These are phyloP conservation scores for Nicotiana undulata DNA, from an alignment of 257 asterid genomes.

Conservation along the genomic window DNA sequence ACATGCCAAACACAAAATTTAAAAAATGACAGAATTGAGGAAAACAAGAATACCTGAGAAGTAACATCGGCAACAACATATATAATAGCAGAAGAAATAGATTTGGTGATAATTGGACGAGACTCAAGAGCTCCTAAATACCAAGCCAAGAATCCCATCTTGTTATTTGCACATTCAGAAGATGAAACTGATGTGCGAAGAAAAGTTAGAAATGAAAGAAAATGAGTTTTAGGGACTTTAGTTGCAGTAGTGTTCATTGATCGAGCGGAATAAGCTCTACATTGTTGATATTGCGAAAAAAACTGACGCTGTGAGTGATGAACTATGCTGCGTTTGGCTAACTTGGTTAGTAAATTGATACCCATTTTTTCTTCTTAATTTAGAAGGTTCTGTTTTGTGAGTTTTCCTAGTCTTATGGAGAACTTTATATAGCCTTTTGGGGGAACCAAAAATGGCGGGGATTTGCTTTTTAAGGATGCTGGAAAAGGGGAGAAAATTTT, in stretches of 20 bases:
- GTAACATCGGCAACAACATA: constrained; percentile 75
- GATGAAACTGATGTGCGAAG: constrained; percentile 20
- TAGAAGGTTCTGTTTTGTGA: background rate
- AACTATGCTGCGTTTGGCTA: constrained; percentile 22
- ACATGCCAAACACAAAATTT: background rate
- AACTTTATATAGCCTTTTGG: background rate
- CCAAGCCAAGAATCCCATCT: constrained; percentile 55
- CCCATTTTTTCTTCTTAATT: constrained; percentile 16
- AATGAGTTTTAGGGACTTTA: constrained; percentile 19
- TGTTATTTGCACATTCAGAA: constrained; percentile 25
- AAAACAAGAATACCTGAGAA: constrained; percentile 49
- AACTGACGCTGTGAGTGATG: constrained; percentile 20
- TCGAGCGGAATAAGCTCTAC: background rate
- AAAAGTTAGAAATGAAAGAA: background rate
- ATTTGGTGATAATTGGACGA: constrained; percentile 68
- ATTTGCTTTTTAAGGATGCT: background rate
- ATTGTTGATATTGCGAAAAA: background rate
- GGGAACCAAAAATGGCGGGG: background rate
- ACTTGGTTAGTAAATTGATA: constrained; percentile 21
- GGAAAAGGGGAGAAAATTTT: background rate
- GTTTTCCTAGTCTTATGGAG: constrained; percentile 14
- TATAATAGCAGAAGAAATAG: constrained; percentile 55
- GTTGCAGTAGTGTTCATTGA: constrained; percentile 13
- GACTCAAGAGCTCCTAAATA: constrained; percentile 59
- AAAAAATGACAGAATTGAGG: background rate